These are phyloP conservation scores for Acer saccharum DNA, from an alignment of 345 rosid genomes.

Conservation along the genomic window DNA sequence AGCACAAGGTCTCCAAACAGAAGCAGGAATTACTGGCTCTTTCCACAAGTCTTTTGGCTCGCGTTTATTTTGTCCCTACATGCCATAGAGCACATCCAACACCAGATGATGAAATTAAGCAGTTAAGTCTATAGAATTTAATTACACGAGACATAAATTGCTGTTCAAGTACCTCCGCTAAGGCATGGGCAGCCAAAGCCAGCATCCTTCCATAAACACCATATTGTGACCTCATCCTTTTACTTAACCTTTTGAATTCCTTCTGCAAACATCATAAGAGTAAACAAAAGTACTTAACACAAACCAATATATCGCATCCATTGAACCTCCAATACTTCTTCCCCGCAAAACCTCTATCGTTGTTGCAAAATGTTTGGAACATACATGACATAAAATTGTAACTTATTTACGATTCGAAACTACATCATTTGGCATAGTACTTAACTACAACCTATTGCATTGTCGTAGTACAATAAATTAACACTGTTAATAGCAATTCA, in stretches of 20 bases:
- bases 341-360: background rate
- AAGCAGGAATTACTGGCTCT: conserved; percentile 73
- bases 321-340: background rate
- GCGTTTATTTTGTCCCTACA: conserved; percentile 68
- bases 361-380: background rate
- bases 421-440: background rate
- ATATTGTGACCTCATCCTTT: conserved; percentile 44
- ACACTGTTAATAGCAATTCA: background rate
- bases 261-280: conserved; percentile 34
- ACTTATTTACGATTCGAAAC: background rate
- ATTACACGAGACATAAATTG: background rate
- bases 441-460: background rate
- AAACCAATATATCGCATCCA: background rate
- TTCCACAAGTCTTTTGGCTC: conserved; percentile 97
- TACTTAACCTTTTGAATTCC: conserved; percentile 44
- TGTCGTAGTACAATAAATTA: background rate
- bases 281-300: background rate
- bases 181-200: conserved; percentile 89
- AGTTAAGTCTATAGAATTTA: background rate
- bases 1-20: conserved; percentile 93
- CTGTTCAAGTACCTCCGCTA: conserved; percentile 75
- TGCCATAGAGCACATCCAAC: conserved; percentile 9
- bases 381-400: background rate
- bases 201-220: conserved; percentile 77
- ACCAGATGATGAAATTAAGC: conserved; percentile 6